Conservation (phyloP, 2,329 filamentous ascomycete species). For the Alternaria metachromatica region DNA sequence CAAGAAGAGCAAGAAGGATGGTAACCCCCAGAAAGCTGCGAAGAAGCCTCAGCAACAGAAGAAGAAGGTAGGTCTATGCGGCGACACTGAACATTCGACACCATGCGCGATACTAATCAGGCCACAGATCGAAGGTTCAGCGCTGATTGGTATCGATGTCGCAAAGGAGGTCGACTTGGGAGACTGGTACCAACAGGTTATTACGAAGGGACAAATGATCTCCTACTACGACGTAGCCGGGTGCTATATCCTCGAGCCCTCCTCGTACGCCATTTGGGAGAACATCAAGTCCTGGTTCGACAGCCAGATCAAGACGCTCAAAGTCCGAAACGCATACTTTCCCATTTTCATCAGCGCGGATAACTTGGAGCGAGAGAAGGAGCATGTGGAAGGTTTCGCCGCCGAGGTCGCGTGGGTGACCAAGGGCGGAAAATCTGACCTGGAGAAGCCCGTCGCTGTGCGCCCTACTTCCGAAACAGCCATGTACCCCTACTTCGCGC, state of each 20-base stretch:
- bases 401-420: constrained; percentile 91
- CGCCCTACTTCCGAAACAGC: constrained; percentile 76
- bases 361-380: constrained; percentile 85
- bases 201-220: constrained; percentile 96
- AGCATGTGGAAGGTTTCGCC: constrained; percentile 96
- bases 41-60: constrained; percentile 57
- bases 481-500: constrained; percentile 95
- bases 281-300: constrained; percentile 66
- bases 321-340: constrained; percentile 95
- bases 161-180: constrained; percentile 86
- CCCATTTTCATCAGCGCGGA: constrained; percentile 86
- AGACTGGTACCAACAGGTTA: constrained; percentile 96
- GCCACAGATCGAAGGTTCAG: constrained; percentile 62
- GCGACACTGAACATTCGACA: background rate
- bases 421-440: constrained; percentile 87
- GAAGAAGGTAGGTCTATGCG: constrained; percentile 50
- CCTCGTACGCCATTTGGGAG: constrained; percentile 72
- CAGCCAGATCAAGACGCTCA: constrained; percentile 81
- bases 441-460: constrained; percentile 79
- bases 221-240: constrained; percentile 87
- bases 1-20: constrained; percentile 48
- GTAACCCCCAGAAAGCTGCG: constrained; percentile 36
- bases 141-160: constrained; percentile 85
- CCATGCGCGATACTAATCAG: constrained; percentile 23
- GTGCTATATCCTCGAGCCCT: constrained; percentile 75